A percentile compares a stretch with the other conserved stretches of the same genome.
These are phyloP conservation scores for Melampsora abietis-canadensis DNA, from an alignment of 1,284 basidiomycete genomes.

Conservation along the genomic window DNA sequence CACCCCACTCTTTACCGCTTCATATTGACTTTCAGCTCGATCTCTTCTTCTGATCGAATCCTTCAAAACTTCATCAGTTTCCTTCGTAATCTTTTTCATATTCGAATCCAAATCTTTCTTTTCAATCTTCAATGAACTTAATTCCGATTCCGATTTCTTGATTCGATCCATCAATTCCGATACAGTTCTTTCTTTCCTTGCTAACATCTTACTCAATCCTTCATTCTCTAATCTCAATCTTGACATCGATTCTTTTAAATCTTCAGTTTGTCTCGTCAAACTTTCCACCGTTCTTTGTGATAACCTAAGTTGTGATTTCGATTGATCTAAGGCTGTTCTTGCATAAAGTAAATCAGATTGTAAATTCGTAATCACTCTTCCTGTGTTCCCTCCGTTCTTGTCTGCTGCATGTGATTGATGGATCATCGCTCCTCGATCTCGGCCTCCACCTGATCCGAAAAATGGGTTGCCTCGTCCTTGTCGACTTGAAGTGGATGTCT, in stretches of 20 bases:
- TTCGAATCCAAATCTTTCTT: conserved; percentile 42
- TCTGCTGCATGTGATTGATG: conserved; percentile 47
- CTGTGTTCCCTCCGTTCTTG: conserved; percentile 65
- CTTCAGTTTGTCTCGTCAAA: conserved; percentile 74
- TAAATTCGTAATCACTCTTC: conserved; percentile 74
- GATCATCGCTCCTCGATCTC: conserved; percentile 42
- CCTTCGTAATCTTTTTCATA: conserved; percentile 47
- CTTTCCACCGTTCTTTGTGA: conserved; percentile 70
- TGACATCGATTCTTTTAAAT: conserved; percentile 77
- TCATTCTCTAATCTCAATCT: conserved; percentile 77
- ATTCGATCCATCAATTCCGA: conserved; percentile 60
- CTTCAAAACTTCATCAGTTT: conserved; percentile 48
- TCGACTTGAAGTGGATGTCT: conserved; percentile 1
- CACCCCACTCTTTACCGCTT: conserved; percentile 43
- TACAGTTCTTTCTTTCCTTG: conserved; percentile 74
- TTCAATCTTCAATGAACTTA: conserved; percentile 43
- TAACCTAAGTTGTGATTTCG: conserved; percentile 69
- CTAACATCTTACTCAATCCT: conserved; percentile 74
- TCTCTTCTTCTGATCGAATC: conserved; percentile 48
- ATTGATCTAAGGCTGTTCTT: conserved; percentile 73
- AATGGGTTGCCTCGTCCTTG: conserved; percentile 26
- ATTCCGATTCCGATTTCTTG: conserved; percentile 50
- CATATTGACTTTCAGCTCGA: conserved; percentile 48
- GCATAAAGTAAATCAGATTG: conserved; percentile 76
- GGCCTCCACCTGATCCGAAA: conserved; percentile 36